These are phyloP conservation scores for Pseudogymnoascus sp. DNA, from an alignment of 2,329 filamentous ascomycete species.

Conservation along the genomic window DNA sequence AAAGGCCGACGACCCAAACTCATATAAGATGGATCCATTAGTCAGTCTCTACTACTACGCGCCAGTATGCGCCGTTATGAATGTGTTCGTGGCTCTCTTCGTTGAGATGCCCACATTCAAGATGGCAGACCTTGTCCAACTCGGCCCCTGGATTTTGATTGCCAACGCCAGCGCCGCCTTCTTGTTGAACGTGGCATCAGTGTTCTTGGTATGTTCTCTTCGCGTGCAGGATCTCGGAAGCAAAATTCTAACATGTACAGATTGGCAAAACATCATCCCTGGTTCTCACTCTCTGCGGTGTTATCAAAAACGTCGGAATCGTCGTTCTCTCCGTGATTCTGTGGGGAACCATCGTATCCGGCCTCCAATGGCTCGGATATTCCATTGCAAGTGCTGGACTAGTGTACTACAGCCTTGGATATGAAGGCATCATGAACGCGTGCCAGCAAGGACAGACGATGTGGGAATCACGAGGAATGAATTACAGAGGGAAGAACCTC, in stretches of 20 bases:
- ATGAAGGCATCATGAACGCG: background rate
- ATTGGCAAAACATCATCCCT: constrained; percentile 84
- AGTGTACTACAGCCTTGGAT: constrained; percentile 10
- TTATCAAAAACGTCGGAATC: constrained; percentile 53
- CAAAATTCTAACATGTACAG: constrained; percentile 35
- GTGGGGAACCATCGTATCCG: constrained; percentile 1
- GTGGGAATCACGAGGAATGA: background rate
- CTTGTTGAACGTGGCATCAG: constrained; percentile 73
- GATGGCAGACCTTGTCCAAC: constrained; percentile 56
- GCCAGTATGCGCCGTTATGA: constrained; percentile 76
- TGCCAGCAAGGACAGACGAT: background rate
- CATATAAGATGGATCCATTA: constrained; percentile 72
- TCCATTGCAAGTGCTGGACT: constrained; percentile 5
- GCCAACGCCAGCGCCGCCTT: constrained; percentile 75
- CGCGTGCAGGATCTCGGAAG: background rate
- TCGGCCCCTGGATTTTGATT: constrained; percentile 57
- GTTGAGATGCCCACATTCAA: constrained; percentile 63
- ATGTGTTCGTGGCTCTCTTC: constrained; percentile 62
- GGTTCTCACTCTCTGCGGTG: constrained; percentile 77
- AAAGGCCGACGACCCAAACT: constrained; percentile 29
- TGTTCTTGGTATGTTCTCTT: constrained; percentile 64
- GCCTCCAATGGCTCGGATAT: constrained; percentile 10
- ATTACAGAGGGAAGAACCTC: constrained; percentile 1
- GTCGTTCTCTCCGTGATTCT: constrained; percentile 8
- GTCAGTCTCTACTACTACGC: constrained; percentile 88